These are phyloP conservation scores for Colletotrichum tropicale DNA, from an alignment of 2,329 filamentous ascomycete genomes.

Conservation along the genomic window DNA sequence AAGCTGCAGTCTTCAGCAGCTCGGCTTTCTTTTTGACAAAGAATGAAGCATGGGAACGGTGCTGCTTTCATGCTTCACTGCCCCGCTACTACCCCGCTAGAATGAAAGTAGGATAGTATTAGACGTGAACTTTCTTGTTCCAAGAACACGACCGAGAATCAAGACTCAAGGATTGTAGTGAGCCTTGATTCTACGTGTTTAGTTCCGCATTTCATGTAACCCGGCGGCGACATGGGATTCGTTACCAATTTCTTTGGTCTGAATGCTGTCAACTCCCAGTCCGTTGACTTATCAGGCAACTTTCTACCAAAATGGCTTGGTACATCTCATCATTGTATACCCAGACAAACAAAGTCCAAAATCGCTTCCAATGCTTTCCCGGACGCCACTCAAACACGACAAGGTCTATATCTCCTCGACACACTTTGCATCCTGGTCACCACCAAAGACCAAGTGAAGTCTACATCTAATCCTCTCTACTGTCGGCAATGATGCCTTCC, in stretches of 20 bases:
- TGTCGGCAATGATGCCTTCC: background rate
- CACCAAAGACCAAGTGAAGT: background rate
- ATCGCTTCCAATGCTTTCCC: background rate
- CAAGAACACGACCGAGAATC: background rate
- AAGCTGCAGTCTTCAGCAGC: background rate
- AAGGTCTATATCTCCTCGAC: background rate
- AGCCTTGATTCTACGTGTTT: background rate
- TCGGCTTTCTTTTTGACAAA: background rate
- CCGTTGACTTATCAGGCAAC: background rate
- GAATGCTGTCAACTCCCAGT: background rate
- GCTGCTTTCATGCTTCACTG: background rate
- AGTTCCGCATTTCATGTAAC: background rate
- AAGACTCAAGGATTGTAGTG: background rate
- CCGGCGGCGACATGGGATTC: background rate
- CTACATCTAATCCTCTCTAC: background rate
- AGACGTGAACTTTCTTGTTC: background rate
- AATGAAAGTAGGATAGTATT: background rate
- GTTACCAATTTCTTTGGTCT: background rate
- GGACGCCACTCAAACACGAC: background rate
- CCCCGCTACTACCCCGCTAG: background rate
- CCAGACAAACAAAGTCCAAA: background rate
- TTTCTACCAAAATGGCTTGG: background rate
- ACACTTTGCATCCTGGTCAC: background rate
- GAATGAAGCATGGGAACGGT: background rate
- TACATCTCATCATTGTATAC: background rate